Conservation (phyloP, 257 asterid genomes). For the Ophiorrhiza pumila region DNA sequence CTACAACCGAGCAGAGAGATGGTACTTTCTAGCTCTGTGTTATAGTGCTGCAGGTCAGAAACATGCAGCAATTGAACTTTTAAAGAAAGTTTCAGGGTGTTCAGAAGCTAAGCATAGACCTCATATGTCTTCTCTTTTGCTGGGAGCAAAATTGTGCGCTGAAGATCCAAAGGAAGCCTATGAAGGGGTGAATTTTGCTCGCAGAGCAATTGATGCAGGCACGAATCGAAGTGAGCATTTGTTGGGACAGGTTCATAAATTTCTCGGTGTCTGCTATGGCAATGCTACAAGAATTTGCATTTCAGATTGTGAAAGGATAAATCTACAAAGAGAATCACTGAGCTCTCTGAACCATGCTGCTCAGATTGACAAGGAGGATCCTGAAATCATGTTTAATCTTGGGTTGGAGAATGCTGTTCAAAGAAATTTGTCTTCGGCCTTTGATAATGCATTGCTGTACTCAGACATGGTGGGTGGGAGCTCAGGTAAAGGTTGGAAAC, state of each 20-base stretch:
- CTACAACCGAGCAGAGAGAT: slow-evolving; percentile 59
- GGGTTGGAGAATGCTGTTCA: slow-evolving; percentile 69
- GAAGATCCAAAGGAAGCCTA: slow-evolving; percentile 44
- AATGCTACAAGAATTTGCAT: slow-evolving; percentile 58
- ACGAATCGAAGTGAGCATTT: slow-evolving; percentile 42
- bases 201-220: slow-evolving; percentile 33
- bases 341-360: slow-evolving; percentile 38
- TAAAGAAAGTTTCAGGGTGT: slow-evolving; percentile 51
- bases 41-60: slow-evolving; percentile 67
- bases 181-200: slow-evolving; percentile 58
- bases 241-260: slow-evolving; percentile 53
- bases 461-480: slow-evolving; percentile 52
- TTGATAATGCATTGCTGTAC: slow-evolving; percentile 48
- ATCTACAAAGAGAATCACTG: slow-evolving; percentile 50
- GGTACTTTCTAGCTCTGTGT: slow-evolving; percentile 91
- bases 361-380: slow-evolving; percentile 37
- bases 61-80: slow-evolving; percentile 53
- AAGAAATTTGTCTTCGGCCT: slow-evolving; percentile 61
- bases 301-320: slow-evolving; percentile 58
- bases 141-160: slow-evolving; percentile 79
- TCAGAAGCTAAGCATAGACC: slow-evolving; percentile 51
- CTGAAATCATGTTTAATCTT: slow-evolving; percentile 51
- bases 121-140: slow-evolving; percentile 53
- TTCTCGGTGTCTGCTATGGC: slow-evolving; percentile 77
- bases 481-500: slow-evolving; percentile 66